Evolutionary conservation across 2,329 filamentous ascomycete genomes (phyloP), one percentile per base, ranked within the genome.

Genomic region (Pezicula radicicola): DNA sequence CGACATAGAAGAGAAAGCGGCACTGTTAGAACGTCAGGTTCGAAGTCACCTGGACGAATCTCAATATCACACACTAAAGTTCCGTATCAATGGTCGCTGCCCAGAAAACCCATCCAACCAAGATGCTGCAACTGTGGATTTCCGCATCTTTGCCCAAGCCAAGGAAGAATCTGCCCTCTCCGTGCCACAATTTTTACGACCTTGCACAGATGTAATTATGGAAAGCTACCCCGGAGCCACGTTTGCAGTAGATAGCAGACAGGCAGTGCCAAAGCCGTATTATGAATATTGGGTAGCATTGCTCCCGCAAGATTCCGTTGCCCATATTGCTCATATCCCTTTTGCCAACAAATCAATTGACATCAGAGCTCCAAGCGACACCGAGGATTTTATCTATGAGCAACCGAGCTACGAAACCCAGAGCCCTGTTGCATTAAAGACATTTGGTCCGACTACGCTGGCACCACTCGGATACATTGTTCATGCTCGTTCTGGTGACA

Each of bases 61-160:
- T 21, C 21, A 21, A 21, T 21, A 21, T 21, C 21, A 21, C 44
- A 70, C 73, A 30, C 55, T 66, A 40, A 58, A 62, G 44, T 68
- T 68, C 55, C 65, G 30, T 15, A 57, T 3, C 59, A 75, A 69
- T 58, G 77, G 64, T 49, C 68, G 55, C 35, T 65, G 50, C 1
- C 61, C 68, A 1, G 62, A 68, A 1, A 67, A 77, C 35, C 71
- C 74, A 0, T 60, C 59, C 2, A 70, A 66, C 15, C 75, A 78
- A 25, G 70, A 72, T 27, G 68, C 69, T 1, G 75, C 75, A 1
- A 80, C 77, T 0, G 75, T 78, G 0, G 73, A 74, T 43, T 68
- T 78, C 35, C 57, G 74, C 33, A 63, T 75, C 47, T 69, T 78
- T 56, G 70, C 71, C 0, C 74, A 83, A 58, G 75, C 78, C 64